Base-by-base conservation (phyloP, 768 basidiomycete genomes). In the Trametes cubensis region DNA sequence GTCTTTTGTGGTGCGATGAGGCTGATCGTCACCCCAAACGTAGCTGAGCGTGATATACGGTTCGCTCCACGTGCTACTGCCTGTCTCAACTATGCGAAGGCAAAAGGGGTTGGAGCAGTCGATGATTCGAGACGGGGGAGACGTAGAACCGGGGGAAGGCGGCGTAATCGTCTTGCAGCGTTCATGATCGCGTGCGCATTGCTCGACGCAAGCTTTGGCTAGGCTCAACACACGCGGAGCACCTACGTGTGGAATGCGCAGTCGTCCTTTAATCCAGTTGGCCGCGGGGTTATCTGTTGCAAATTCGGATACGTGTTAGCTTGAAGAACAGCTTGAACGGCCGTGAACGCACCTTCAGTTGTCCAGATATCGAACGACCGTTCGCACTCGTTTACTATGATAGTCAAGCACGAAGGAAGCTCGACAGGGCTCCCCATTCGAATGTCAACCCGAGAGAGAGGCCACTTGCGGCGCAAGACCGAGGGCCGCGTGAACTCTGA, bases 11-110 rank as follows among this genome's bases (percentile, higher is more conserved):
- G 28, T 51, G n/a, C 30, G 30, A 30, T 52, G 14, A 8, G 51
- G 51, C 21, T 52, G 51, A 1, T 18, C 34, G n/a, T 52, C 51
- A 6, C 51, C 51, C 51, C 51, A 52, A 2, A 52, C 51, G 38
- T 52, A 52, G 34, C 51, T 52, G 11, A 52, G 51, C n/a, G 51
- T 38, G n/a, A 39, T 21, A 21, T 52, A 52, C 13, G n/a, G 7
- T 4, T 23, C 51, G 51, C 34, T 34, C 8, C 18, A 3, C 10
- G 11, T 34, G 34, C 2, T 34, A 8, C 51, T 28, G 18, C 13
- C 38, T 6, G 51, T 52, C 17, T 34, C 20, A 4, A 21, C 2
- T 5, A 52, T 20, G 23, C n/a, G 51, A 4, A 39, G 38, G n/a
- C n/a, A 39, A 10, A 8, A 10, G 8, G 23, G 38, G 38, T 40